A percentile compares a stretch with the other conserved stretches of the same genome.
Conservation (phyloP, 164 flowering plant species). For the Magnolia sinica region DNA sequence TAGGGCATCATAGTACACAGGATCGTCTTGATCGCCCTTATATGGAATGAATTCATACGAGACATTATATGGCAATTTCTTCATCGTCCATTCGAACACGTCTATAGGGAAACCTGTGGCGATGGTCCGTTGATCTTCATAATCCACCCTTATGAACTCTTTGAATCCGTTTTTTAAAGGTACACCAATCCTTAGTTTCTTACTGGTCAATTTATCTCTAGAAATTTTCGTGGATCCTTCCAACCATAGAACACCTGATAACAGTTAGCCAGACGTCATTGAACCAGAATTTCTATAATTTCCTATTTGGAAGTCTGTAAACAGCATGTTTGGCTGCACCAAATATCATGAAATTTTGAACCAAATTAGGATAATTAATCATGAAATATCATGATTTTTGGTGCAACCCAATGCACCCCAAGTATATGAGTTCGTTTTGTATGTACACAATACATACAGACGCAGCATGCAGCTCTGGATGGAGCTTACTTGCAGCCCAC, state of each 20-base stretch:
- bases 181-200: conserved; percentile 10
- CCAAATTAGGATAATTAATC: no score
- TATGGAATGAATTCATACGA: not conserved
- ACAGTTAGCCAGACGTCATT: not conserved
- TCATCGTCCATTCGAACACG: not conserved
- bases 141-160: conserved; percentile 6
- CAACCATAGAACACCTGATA: conserved; percentile 39
- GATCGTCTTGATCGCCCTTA: not conserved
- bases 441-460: no score
- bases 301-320: no score
- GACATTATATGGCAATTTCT: not conserved
- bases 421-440: no score
- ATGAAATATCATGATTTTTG: no score
- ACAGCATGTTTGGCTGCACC: no score
- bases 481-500: no score
- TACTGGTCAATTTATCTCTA: not conserved
- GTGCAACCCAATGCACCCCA: no score
- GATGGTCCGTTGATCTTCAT: not conserved
- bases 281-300: no score
- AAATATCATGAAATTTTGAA: no score
- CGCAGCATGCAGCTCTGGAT: no score
- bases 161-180: conserved; percentile 9
- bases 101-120: conserved; percentile 1
- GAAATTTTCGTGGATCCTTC: conserved; percentile 19
- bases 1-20: not conserved